These are phyloP conservation scores for Mycena filopes DNA, from an alignment of 768 basidiomycete species.

Conservation along the genomic window DNA sequence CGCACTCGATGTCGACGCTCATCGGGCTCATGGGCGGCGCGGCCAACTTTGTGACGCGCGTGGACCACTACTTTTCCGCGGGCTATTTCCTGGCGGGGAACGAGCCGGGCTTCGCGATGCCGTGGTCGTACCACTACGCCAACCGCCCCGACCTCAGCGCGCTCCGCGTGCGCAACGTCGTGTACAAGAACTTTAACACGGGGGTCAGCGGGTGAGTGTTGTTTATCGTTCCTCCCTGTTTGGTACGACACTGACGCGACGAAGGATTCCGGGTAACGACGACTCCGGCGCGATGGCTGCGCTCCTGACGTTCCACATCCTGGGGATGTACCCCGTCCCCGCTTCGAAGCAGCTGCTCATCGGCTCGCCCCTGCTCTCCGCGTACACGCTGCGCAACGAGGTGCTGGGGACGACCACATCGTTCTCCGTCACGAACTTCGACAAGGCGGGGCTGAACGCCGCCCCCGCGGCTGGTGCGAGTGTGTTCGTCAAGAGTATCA, in stretches of 20 bases:
- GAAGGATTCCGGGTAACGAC: slow-evolving; percentile 61
- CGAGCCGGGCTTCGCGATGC: slow-evolving; percentile 59
- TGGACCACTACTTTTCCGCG: slow-evolving; percentile 58
- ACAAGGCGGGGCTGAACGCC: slow-evolving; percentile 46
- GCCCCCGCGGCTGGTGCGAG: slow-evolving; percentile 52
- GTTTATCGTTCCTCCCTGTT: not conserved
- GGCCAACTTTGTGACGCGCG: slow-evolving; percentile 51
- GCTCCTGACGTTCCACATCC: slow-evolving; percentile 59
- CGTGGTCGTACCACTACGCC: slow-evolving; percentile 62
- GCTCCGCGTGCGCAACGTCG: slow-evolving; percentile 54
- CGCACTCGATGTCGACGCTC: slow-evolving; percentile 60
- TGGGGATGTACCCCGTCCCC: slow-evolving; percentile 62
- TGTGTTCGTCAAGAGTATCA: slow-evolving; percentile 56
- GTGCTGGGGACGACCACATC: slow-evolving; percentile 51
- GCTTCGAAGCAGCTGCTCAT: slow-evolving; percentile 59
- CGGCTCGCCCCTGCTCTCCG: slow-evolving; percentile 58
- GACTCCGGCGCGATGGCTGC: slow-evolving; percentile 65
- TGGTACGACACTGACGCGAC: not conserved
- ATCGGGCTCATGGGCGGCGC: slow-evolving; percentile 59
- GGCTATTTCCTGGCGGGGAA: slow-evolving; percentile 61
- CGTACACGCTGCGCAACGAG: slow-evolving; percentile 53
- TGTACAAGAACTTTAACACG: slow-evolving; percentile 58
- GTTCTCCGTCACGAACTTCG: slow-evolving; percentile 56
- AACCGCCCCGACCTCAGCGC: slow-evolving; percentile 61
- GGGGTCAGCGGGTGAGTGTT: slow-evolving; percentile 53